phyloP scores from a whole-genome alignment of 1,284 basidiomycete genomes.

The Ustilago lituana region DNA sequence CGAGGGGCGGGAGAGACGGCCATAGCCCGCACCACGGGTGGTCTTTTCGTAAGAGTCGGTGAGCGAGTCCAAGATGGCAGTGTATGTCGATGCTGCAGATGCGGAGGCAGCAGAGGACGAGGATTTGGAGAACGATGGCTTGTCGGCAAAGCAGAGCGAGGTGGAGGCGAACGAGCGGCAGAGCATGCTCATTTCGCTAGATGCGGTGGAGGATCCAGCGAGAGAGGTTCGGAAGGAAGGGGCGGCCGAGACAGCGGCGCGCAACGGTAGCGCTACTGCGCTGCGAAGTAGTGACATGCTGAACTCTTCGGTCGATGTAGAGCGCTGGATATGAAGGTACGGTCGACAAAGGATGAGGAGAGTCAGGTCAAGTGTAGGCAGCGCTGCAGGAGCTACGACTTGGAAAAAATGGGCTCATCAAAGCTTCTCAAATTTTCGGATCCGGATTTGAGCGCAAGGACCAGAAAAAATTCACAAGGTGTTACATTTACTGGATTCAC shows the following conservation, averaged over 20 bases:
- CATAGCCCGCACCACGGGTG: slow-evolving; percentile 3
- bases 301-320: too few relatives aligned
- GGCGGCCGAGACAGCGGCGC: slow-evolving; percentile 4
- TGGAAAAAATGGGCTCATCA: slow-evolving; percentile 4
- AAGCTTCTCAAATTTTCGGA: slow-evolving; percentile 9
- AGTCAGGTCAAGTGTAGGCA: not conserved
- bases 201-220: slow-evolving; percentile 7
- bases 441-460: slow-evolving; percentile 5
- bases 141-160: slow-evolving; percentile 16
- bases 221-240: slow-evolving; percentile 5
- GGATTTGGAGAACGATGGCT: slow-evolving; percentile 1
- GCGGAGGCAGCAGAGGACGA: not conserved
- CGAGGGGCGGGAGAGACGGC: slow-evolving; percentile 21
- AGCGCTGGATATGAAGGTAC: too few relatives aligned
- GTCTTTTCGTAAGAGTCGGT: slow-evolving; percentile 30
- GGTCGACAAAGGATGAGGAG: too few relatives aligned
- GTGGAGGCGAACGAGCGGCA: slow-evolving; percentile 42
- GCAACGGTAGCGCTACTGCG: slow-evolving; percentile 18
- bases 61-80: slow-evolving; percentile 39
- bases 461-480: too few relatives aligned
- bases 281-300: slow-evolving; percentile 21
- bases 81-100: slow-evolving; percentile 29
- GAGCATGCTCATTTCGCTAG: slow-evolving; percentile 20
- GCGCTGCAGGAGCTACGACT: slow-evolving; percentile 1
- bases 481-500: not conserved